phyloP scores from a whole-genome alignment of 139 green algal genomes.

The Deuterostichococcus epilithicus region DNA sequence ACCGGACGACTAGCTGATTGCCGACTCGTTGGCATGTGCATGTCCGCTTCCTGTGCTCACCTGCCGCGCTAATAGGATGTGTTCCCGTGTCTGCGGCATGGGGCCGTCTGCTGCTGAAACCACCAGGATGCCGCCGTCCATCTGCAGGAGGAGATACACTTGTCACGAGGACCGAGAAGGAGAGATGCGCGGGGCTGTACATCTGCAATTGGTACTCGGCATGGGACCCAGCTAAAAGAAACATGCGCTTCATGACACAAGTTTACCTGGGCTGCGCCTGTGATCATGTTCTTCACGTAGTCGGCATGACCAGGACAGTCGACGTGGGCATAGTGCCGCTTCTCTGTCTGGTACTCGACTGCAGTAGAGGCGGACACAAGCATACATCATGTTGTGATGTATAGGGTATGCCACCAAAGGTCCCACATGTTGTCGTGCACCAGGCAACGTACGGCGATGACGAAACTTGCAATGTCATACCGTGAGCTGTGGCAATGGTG shows the following conservation, averaged over 20 bases:
- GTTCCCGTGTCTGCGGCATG: constrained; percentile 98
- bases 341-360: constrained; percentile 98
- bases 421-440: background rate
- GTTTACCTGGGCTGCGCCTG: constrained; percentile 76
- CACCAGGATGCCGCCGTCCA: constrained; percentile 98
- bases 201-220: too few relatives aligned
- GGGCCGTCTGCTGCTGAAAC: constrained; percentile 94
- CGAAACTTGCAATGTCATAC: constrained; percentile 25
- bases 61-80: constrained; percentile 94
- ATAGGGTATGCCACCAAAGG: background rate
- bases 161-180: too few relatives aligned
- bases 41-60: constrained; percentile 32
- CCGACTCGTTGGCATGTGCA: too few relatives aligned
- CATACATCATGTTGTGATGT: too few relatives aligned
- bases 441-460: background rate
- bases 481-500: constrained; percentile 95
- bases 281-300: constrained; percentile 99
- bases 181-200: too few relatives aligned
- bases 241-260: background rate
- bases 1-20: background rate
- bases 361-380: constrained; percentile 21
- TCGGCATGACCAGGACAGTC: constrained; percentile 98
- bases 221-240: too few relatives aligned
- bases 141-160: constrained; percentile 74
- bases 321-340: constrained; percentile 97